Evolutionary conservation across 148 eudicot genomes (phyloP).

Genomic region (Vaccinium myrtillus): DNA sequence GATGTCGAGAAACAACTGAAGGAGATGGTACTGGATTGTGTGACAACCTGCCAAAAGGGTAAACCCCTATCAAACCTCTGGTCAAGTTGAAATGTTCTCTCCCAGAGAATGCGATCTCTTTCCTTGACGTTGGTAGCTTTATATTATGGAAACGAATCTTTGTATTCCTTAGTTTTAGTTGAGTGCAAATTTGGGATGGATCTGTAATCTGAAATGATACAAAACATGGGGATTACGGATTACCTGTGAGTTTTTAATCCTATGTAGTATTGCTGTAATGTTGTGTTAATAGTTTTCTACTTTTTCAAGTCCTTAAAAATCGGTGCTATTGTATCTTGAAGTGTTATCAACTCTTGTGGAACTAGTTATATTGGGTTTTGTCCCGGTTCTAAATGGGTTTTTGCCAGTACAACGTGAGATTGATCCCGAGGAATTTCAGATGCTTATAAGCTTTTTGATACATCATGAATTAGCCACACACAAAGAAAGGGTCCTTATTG

Average conservation of each 20-base stretch:
- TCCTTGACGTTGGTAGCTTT: slow-evolving; percentile 1
- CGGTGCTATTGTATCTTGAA: no score
- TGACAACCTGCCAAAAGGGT: slow-evolving; percentile 27
- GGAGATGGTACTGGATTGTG: slow-evolving; percentile 46
- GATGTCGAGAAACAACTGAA: slow-evolving; percentile 69
- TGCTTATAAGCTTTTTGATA: no score
- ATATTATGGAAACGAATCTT: background rate
- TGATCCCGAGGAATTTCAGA: background rate
- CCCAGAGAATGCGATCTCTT: background rate
- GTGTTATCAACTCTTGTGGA: background rate
- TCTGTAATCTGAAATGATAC: background rate
- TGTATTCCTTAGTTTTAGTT: background rate
- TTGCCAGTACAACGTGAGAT: background rate
- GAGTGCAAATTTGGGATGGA: background rate
- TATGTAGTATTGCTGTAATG: no score
- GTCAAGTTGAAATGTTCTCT: slow-evolving; percentile 10
- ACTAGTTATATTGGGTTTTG: background rate
- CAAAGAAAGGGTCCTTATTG: no score
- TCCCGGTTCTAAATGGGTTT: background rate
- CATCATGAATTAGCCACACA: background rate
- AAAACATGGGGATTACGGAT: background rate
- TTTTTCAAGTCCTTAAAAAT: no score
- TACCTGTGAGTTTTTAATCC: no score
- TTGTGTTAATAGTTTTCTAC: no score
- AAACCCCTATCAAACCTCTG: slow-evolving; percentile 23